These are phyloP conservation scores for Platismatia glauca DNA, from an alignment of 495 filamentous ascomycete genomes.

Conservation along the genomic window DNA sequence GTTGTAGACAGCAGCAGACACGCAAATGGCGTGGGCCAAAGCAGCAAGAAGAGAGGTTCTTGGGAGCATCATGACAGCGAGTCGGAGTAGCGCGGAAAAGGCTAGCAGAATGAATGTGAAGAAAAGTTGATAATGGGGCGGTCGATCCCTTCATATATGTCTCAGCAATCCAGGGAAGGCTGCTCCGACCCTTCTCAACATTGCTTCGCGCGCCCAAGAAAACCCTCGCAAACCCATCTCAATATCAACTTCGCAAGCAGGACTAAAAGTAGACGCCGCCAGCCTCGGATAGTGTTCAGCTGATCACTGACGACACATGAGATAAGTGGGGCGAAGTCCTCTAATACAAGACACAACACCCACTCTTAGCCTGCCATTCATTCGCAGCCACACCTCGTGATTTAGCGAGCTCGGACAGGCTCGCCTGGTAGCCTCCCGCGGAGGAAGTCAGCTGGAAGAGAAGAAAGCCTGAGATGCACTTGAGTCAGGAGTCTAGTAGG, in stretches of 20 bases:
- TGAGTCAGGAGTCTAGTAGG: background rate
- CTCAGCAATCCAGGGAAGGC: background rate
- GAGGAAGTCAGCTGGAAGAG: background rate
- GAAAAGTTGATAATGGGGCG: too few species aligned
- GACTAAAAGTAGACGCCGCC: background rate
- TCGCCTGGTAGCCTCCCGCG: too few species aligned
- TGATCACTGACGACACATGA: too few species aligned
- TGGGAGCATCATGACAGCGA: background rate
- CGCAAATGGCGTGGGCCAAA: background rate
- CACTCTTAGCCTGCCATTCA: background rate
- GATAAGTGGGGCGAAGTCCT: background rate
- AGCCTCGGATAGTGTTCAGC: background rate
- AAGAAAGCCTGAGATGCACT: background rate
- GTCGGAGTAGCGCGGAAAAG: background rate
- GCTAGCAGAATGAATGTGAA: background rate
- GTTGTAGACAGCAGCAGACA: conserved; percentile 57
- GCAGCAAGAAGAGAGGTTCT: background rate
- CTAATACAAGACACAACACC: too few species aligned
- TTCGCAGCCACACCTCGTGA: background rate
- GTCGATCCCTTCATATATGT: background rate
- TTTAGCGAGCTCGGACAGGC: background rate
- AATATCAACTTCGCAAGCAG: too few species aligned
- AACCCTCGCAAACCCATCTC: background rate
- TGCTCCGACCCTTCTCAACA: background rate
- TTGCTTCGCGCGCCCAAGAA: background rate